Evolutionary conservation across 2,329 filamentous ascomycete species (phyloP), one percentile per base, ranked within the genome.

Genomic region (Calonectria pteridis): DNA sequence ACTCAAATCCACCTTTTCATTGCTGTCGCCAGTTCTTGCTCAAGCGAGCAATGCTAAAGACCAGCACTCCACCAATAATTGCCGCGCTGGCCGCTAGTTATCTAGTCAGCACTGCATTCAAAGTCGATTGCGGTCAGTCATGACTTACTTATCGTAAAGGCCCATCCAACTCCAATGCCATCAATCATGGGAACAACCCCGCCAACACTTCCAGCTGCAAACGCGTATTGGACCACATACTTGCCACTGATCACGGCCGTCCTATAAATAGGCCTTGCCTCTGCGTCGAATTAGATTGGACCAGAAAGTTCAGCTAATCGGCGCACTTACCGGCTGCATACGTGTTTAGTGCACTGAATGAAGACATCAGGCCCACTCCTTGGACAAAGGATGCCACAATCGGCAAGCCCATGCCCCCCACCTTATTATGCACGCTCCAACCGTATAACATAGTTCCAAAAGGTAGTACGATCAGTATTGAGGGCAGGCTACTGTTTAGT

Each of bases 301-400:
- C 13, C 13, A 31, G 6, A 26, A 1, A 1, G 2, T 6, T 16
- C 23, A 29, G 9, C 33, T 0, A 0, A 4, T 0, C 0, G 1
- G 3, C 28, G 3, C 20, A 64, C 80, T 63, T 75, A 85, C 83
- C 84, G 18, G 84, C 84, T 43, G 83, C 81, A 67, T 85, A 86
- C 0, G 85, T 86, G 68, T 86, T 86, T 23, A 86, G 64, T 3
- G 82, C 83, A 26, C 82, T 84, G 33, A 85, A 86, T 0, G 84
- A 83, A 9, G 79, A 80, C 81, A 86, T 82, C 2, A 86, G 74
- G 0, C 85, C 85, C 20, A 81, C 73, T 0, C 83, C 84, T 16
- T 82, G 76, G 2, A 81, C 75, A 28, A 85, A 85, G 0, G 81
- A 79, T 9, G 78, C 80, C 1, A 84, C 75, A 26, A 84, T 80